These are phyloP conservation scores for Dioszegia aurantiaca DNA, from an alignment of 768 basidiomycete genomes.

Conservation along the genomic window DNA sequence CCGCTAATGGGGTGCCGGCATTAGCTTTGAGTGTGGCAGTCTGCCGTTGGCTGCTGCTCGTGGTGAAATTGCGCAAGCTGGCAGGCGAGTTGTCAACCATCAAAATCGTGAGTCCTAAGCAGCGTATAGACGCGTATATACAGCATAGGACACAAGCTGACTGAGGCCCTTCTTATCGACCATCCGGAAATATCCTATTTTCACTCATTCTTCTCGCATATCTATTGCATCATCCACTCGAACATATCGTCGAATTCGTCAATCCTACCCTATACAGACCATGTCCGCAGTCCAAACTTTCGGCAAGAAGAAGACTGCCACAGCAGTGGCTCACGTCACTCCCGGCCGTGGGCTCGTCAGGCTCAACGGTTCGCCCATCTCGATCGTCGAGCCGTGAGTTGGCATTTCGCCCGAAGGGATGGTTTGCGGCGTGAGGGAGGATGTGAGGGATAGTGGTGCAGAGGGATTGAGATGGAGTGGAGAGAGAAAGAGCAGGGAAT, in stretches of 20 bases:
- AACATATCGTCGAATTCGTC: not conserved
- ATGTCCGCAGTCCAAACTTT: conserved; percentile 88
- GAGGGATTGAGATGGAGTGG: conserved; percentile 1
- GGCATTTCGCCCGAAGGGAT: conserved; percentile 8
- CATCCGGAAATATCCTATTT: not conserved
- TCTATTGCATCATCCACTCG: not conserved
- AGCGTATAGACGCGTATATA: not conserved
- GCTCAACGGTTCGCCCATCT: conserved; percentile 94
- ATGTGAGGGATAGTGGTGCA: not conserved
- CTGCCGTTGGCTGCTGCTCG: too few relatives aligned
- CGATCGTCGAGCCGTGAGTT: conserved; percentile 76
- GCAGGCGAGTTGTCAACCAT: conserved; percentile 6
- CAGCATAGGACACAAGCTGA: conserved; percentile 14
- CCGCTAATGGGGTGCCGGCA: too few relatives aligned
- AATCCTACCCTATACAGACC: conserved; percentile 23
- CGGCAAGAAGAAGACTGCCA: conserved; percentile 99
- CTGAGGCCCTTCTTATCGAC: conserved; percentile 4
- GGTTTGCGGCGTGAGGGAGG: not conserved
- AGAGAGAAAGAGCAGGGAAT: not conserved
- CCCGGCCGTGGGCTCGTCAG: conserved; percentile 95
- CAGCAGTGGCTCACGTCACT: conserved; percentile 93
- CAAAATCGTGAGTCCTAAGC: conserved; percentile 19
- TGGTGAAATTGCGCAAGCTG: not conserved
- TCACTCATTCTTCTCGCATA: not conserved
- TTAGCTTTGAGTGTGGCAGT: too few relatives aligned